Percentiles rank a stretch among this genome's conserved stretches.
phyloP scores from a whole-genome alignment of 768 basidiomycete genomes.

The Gymnopilus dilepis region DNA sequence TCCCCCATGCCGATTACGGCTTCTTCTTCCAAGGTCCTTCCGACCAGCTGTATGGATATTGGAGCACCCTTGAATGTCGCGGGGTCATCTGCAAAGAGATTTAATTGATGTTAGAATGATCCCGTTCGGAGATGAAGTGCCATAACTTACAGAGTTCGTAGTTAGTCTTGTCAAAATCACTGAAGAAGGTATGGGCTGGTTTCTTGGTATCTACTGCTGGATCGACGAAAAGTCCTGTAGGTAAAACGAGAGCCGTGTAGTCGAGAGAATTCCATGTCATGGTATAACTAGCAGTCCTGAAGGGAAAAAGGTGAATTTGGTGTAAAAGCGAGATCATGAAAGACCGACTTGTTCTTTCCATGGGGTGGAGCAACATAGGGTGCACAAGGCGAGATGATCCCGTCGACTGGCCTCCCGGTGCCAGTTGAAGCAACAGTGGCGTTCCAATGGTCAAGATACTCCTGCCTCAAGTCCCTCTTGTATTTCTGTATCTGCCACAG shows the following conservation, averaged over 20 bases:
- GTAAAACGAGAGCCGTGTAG: constrained; percentile 64
- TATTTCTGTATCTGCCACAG: constrained; percentile 71
- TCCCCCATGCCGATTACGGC: constrained; percentile 73
- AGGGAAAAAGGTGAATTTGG: constrained; percentile 25
- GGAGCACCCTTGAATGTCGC: constrained; percentile 63
- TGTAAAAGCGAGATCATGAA: neutral
- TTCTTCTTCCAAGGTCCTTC: constrained; percentile 77
- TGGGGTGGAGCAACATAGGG: constrained; percentile 69
- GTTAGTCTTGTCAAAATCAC: constrained; percentile 49
- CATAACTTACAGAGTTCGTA: constrained; percentile 59
- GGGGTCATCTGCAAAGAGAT: constrained; percentile 55
- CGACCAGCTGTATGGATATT: constrained; percentile 70
- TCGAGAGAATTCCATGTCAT: constrained; percentile 72
- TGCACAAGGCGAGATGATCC: constrained; percentile 71
- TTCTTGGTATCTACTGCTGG: constrained; percentile 53
- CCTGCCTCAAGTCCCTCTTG: constrained; percentile 53
- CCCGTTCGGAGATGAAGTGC: neutral
- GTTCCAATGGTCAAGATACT: constrained; percentile 70
- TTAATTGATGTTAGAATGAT: neutral
- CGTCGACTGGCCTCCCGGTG: constrained; percentile 78
- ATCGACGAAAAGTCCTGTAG: constrained; percentile 64
- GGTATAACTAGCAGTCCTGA: constrained; percentile 58
- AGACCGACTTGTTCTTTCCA: constrained; percentile 44
- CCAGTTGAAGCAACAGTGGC: constrained; percentile 54
- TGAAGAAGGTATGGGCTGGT: constrained; percentile 51